Evolutionary conservation across 108 stramenopile species (phyloP), one percentile per base, ranked within the genome.

Genomic region (Cyclotella atomus): DNA sequence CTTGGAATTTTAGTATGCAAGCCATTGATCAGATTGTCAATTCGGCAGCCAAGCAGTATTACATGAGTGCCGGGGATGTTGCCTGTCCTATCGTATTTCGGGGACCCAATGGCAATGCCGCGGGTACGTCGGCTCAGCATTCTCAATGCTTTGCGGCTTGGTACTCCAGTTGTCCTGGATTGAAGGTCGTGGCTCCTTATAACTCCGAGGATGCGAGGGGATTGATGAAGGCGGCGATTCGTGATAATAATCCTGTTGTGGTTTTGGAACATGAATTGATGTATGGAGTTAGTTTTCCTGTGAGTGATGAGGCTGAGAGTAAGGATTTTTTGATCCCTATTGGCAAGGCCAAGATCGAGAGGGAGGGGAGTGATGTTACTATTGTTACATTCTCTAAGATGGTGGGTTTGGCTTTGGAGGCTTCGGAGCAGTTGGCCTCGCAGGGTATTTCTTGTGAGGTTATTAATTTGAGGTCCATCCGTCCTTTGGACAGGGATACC

Each of bases 1-100:
- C 99, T 21, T 97, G 95, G 83, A 99, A 99, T 83, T 99, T 99
- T 77, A 91, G 95, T 54, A 96, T 99, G 95, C 99, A 99, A 76
- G 99, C 99, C 30, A 98, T 99, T 73, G 99, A 99, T 88, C 98
- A 99, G 73, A 86, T 99, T 68, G 77, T 99, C 35, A 99, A 98
- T 71, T 88, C 89, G 30, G 98, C 97, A 12, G 99, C 99, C 63
- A 99, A 99, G 84, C 97, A 97, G 83, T 96, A 95, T 65, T 99
- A 99, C 91, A 99, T 99, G 99, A 87, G 83, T 59, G 97, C 90
- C 43, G 99, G 98, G 41, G 88, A 97, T 71, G 76, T 97, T 77
- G 87, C 97, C 24, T 95, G 93, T 62, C 98, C 98, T 8, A 93
- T 99, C 70, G 99, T 99, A 35, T 99, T 99, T 83, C 96, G 99